Evolutionary conservation across 805 yeast genomes (phyloP).

Genomic region (Cyberlindnera veronae): DNA sequence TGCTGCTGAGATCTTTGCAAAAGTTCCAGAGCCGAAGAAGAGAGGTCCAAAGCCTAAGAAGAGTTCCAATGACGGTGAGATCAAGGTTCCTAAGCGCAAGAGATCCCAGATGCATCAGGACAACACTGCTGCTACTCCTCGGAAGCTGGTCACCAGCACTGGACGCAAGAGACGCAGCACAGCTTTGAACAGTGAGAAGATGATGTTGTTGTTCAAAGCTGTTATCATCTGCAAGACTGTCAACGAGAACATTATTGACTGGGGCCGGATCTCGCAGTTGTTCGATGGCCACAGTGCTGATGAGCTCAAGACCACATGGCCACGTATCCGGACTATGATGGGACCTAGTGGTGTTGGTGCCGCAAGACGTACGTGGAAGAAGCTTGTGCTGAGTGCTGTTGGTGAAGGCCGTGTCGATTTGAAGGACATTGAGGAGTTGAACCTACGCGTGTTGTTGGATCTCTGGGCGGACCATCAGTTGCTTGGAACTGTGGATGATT

Average conservation of each 20-base stretch:
- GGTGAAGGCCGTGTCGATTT: constrained; percentile 48
- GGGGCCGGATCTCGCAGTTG: constrained; percentile 53
- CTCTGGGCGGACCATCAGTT: constrained; percentile 60
- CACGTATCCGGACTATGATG: constrained; percentile 54
- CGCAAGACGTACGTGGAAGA: constrained; percentile 60
- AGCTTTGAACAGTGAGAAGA: constrained; percentile 19
- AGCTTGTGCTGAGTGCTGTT: constrained; percentile 55
- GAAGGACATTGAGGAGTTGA: constrained; percentile 47
- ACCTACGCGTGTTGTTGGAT: constrained; percentile 49
- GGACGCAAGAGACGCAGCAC: constrained; percentile 20
- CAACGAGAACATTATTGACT: constrained; percentile 53
- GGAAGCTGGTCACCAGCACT: background rate
- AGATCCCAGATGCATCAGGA: background rate
- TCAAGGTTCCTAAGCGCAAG: background rate
- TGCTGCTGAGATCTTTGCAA: constrained; percentile 8
- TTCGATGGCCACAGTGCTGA: constrained; percentile 41
- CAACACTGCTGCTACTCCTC: background rate
- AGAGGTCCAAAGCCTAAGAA: constrained; percentile 5
- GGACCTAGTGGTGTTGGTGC: constrained; percentile 58
- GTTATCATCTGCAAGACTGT: constrained; percentile 68
- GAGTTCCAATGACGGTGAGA: constrained; percentile 3
- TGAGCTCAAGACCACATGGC: constrained; percentile 64
- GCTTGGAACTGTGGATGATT: constrained; percentile 7
- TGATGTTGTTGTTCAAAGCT: constrained; percentile 46
- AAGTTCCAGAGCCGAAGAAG: constrained; percentile 8